Evolutionary conservation across 2,329 filamentous ascomycete species (phyloP), one percentile per base, ranked within the genome.

Genomic region (Ilyonectria robusta): DNA sequence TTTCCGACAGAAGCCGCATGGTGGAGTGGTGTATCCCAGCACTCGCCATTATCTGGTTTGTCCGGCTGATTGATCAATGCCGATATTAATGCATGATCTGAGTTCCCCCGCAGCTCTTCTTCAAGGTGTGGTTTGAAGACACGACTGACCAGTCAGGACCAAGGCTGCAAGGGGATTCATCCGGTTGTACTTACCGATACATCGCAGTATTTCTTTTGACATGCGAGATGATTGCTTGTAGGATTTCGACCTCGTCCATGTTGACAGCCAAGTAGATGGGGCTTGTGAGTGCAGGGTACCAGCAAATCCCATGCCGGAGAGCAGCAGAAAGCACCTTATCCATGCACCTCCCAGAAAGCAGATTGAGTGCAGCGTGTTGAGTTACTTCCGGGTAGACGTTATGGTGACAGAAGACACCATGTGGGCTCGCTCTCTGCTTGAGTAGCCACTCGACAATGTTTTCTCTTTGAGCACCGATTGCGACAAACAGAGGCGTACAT

Each of bases 401-500:
- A 9, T 50, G 57, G 26, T 54, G 11, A 37, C 59, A 61, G 8
- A 1, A 26, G 37, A 46, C 48, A 19, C 26, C 13, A 10, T 11
- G 13, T n/a, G n/a, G n/a, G n/a, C n/a, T n/a, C 7, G 48, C 59
- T 1, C 48, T 37, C 21, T 54, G 6, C 9, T 61, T 37, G 10
- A 61, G 31, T 1, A 61, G 8, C 59, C 59, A 61, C 2, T 54
- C 37, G 3, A 54, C 59, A 13, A 61, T 11, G 15, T 35, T 10
- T 35, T 54, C 35, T 7, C 47, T 19, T 2, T n/a, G 1, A 3
- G 5, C 17, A 29, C 26, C 2, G 2, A 61, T 54, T 8, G 59
- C 59, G 2, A 40, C 59, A 46, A 54, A 46, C 7, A 61, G 4
- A 2, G 59, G 59, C 4, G 59, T 61, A 17, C 59, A 61, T 9